Percentiles rank a stretch among this genome's conserved stretches.
These are phyloP conservation scores for Termitomyces heimii DNA, from an alignment of 768 basidiomycete genomes.

Conservation along the genomic window DNA sequence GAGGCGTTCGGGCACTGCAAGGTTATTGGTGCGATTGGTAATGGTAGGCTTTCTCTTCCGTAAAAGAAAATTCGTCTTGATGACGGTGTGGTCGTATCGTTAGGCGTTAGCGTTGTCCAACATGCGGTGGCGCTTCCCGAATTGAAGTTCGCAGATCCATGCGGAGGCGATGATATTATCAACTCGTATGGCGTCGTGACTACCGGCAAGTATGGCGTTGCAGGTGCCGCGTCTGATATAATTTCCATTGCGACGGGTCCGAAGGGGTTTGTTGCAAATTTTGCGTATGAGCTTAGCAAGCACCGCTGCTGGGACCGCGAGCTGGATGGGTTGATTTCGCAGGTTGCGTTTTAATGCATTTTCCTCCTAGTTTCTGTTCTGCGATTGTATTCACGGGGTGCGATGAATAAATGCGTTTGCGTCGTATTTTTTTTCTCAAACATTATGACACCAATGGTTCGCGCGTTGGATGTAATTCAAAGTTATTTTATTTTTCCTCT, in stretches of 20 bases:
- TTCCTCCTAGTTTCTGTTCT: background rate
- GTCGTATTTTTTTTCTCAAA: background rate
- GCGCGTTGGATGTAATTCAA: no score
- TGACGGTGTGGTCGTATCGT: background rate
- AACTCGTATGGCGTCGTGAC: constrained; percentile 61
- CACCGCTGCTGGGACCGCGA: constrained; percentile 65
- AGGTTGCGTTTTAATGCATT: constrained; percentile 38
- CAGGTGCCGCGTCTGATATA: constrained; percentile 34
- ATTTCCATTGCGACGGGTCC: constrained; percentile 36
- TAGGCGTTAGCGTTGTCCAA: constrained; percentile 45
- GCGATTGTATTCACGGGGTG: background rate
- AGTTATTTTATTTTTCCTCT: no score
- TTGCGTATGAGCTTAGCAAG: constrained; percentile 58
- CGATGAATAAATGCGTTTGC: no score
- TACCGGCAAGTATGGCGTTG: constrained; percentile 41
- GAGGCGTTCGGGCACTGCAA: constrained; percentile 89
- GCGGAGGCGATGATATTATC: constrained; percentile 35
- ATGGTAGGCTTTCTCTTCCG: constrained; percentile 31
- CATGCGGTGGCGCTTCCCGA: constrained; percentile 40
- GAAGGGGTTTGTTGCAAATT: constrained; percentile 51
- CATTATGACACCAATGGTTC: no score
- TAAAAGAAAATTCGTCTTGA: background rate
- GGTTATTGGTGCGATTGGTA: constrained; percentile 71
- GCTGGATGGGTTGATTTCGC: constrained; percentile 43
- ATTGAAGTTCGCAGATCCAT: constrained; percentile 31